Conservation (phyloP, 352 stramenopile genomes). For the Phytophthora pinifolia region DNA sequence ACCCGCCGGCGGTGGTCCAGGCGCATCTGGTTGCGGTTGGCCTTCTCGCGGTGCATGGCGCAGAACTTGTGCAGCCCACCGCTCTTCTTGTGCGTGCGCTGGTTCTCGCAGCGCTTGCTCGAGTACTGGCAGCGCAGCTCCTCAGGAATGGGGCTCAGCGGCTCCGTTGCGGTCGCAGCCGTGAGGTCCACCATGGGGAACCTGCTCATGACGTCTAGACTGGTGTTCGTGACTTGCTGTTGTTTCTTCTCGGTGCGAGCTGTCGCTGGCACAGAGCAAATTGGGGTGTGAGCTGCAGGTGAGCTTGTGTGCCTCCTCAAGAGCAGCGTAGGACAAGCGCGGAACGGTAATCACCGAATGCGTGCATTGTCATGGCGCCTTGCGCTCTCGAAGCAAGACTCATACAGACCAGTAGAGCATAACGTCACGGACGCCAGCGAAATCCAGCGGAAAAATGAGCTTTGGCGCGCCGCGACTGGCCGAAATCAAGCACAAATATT, state of each 20-base stretch:
- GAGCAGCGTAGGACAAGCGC: slow-evolving; percentile 24
- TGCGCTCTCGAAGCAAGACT: slow-evolving; percentile 3
- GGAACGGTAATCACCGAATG: slow-evolving; percentile 28
- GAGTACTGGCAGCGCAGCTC: slow-evolving; percentile 67
- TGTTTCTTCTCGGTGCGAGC: slow-evolving; percentile 19
- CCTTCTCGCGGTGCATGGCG: slow-evolving; percentile 66
- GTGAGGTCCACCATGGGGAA: slow-evolving; percentile 14
- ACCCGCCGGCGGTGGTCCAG: slow-evolving; percentile 60
- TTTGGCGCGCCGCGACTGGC: slow-evolving; percentile 13
- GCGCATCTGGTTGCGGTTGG: slow-evolving; percentile 76
- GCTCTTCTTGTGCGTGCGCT: slow-evolving; percentile 63
- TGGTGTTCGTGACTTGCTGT: not conserved
- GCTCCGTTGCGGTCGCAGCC: slow-evolving; percentile 7
- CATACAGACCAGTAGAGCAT: slow-evolving; percentile 4
- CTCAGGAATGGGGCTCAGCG: slow-evolving; percentile 26
- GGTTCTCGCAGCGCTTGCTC: slow-evolving; percentile 63
- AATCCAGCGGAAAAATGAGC: slow-evolving; percentile 35
- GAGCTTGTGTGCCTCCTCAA: slow-evolving; percentile 17
- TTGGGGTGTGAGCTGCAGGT: slow-evolving; percentile 29
- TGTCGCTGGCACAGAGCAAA: slow-evolving; percentile 30
- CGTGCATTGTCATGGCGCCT: slow-evolving; percentile 22
- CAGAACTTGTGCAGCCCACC: slow-evolving; percentile 76
- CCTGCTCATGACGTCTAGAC: slow-evolving; percentile 21
- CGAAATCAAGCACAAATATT: not conserved
- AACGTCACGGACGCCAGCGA: slow-evolving; percentile 23